A percentile compares a stretch with the other conserved stretches of the same genome.
Evolutionary conservation across 2,329 filamentous ascomycete species (phyloP).

Genomic region (Diplodia mutila): DNA sequence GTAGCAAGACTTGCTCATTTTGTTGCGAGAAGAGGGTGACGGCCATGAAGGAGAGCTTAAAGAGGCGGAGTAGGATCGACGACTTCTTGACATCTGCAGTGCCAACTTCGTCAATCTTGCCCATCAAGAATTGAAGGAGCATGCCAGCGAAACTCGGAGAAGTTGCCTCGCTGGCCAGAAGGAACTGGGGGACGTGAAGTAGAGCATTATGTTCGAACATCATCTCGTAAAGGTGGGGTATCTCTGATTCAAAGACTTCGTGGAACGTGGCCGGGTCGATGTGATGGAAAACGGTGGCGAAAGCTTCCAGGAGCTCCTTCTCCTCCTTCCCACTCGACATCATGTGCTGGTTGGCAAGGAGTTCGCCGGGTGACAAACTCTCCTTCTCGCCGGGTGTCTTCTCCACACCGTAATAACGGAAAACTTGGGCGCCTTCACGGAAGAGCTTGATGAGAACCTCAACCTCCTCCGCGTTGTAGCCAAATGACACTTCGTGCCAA

Average conservation of each 20-base stretch:
- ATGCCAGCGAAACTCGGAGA: conserved; percentile 98
- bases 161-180: conserved; percentile 97
- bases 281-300: conserved; percentile 97
- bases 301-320: conserved; percentile 95
- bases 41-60: conserved; percentile 99
- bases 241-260: conserved; percentile 97
- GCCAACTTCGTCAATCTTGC: conserved; percentile 91
- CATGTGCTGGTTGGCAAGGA: conserved; percentile 94
- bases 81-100: conserved; percentile 90
- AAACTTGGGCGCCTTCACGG: conserved; percentile 92
- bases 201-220: conserved; percentile 96
- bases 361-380: conserved; percentile 82
- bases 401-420: conserved; percentile 94
- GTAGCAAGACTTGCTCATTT: conserved; percentile 93
- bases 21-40: conserved; percentile 93
- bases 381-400: conserved; percentile 73
- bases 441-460: conserved; percentile 96
- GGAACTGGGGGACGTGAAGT: conserved; percentile 95
- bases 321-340: conserved; percentile 86
- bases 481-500: conserved; percentile 94
- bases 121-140: conserved; percentile 97
- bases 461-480: conserved; percentile 96
- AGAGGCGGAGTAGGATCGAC: conserved; percentile 87
- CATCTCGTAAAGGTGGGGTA: conserved; percentile 94
- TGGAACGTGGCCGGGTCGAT: conserved; percentile 98